A percentile compares a stretch with the other conserved stretches of the same genome.
Evolutionary conservation across 139 green algal genomes (phyloP).

Genomic region (Trebouxia sp.): DNA sequence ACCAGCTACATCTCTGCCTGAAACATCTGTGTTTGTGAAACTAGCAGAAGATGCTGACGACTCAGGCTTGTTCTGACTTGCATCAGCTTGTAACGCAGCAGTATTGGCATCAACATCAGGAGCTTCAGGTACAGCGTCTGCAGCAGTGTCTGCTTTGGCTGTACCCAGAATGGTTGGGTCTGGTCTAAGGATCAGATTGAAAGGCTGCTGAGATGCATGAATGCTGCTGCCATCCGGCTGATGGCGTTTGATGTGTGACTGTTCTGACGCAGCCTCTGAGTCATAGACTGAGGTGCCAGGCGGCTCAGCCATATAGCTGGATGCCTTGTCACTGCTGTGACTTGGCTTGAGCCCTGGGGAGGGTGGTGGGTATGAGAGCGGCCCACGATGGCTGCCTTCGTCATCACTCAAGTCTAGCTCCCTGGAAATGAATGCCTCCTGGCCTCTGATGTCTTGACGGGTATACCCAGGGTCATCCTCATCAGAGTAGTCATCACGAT

Average conservation of each 20-base stretch:
- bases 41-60: slow-evolving; percentile 11
- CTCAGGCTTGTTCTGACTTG: too few species aligned
- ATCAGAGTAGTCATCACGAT: slow-evolving; percentile 72
- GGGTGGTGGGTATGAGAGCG: background rate
- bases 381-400: slow-evolving; percentile 21
- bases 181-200: slow-evolving; percentile 5
- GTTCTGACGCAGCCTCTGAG: background rate
- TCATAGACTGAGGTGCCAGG: background rate
- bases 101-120: background rate
- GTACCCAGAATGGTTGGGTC: slow-evolving; percentile 12
- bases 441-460: slow-evolving; percentile 31
- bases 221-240: background rate
- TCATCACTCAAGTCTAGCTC: slow-evolving; percentile 57
- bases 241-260: background rate
- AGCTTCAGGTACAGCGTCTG: too few species aligned
- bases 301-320: slow-evolving; percentile 20
- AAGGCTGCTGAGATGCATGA: background rate
- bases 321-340: slow-evolving; percentile 32
- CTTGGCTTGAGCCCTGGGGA: background rate
- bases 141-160: background rate
- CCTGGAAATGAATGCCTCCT: slow-evolving; percentile 55
- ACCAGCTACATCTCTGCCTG: background rate
- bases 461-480: slow-evolving; percentile 65
- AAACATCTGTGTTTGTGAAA: slow-evolving; percentile 5
- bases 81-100: too few species aligned